Evolutionary conservation across 1,284 basidiomycete species (phyloP).

Genomic region (Naganishia sp.): DNA sequence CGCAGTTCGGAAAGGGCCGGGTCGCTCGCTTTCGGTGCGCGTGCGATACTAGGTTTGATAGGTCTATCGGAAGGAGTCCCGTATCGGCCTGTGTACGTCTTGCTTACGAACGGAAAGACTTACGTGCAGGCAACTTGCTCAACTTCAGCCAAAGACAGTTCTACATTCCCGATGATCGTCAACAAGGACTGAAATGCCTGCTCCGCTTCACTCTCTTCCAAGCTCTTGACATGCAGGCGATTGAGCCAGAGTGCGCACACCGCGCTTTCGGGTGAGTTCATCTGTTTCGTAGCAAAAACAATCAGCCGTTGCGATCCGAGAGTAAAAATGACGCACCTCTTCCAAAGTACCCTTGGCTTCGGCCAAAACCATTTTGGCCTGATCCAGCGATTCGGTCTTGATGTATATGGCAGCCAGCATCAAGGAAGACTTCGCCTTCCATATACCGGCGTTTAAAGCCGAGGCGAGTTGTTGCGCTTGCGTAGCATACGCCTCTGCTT

Average conservation of each 20-base stretch:
- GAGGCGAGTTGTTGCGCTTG: conserved; percentile 22
- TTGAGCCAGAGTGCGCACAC: conserved; percentile 23
- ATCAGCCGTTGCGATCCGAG: too few relatives aligned
- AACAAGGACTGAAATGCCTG: conserved; percentile 16
- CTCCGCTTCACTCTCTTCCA: conserved; percentile 22
- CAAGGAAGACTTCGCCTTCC: conserved; percentile 11
- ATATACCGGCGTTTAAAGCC: conserved; percentile 6
- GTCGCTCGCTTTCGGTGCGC: conserved; percentile 59
- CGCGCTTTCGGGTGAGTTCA: conserved; percentile 18
- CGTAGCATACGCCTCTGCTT: conserved; percentile 15
- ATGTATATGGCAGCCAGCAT: conserved; percentile 18
- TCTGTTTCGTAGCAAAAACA: background rate
- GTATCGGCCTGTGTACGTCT: background rate
- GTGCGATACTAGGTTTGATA: conserved; percentile 7
- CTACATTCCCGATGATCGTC: conserved; percentile 19
- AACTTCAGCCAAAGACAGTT: conserved; percentile 19
- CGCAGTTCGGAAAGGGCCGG: conserved; percentile 68
- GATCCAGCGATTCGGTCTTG: conserved; percentile 21
- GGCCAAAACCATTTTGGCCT: background rate
- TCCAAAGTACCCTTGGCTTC: conserved; percentile 22
- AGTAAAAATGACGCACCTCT: background rate
- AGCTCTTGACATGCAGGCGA: conserved; percentile 10
- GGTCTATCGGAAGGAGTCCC: background rate
- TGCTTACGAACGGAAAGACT: background rate
- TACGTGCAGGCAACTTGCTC: conserved; percentile 17